Evolutionary conservation across 2,329 filamentous ascomycete species (phyloP).

Genomic region (Penicillium corylophilum): DNA sequence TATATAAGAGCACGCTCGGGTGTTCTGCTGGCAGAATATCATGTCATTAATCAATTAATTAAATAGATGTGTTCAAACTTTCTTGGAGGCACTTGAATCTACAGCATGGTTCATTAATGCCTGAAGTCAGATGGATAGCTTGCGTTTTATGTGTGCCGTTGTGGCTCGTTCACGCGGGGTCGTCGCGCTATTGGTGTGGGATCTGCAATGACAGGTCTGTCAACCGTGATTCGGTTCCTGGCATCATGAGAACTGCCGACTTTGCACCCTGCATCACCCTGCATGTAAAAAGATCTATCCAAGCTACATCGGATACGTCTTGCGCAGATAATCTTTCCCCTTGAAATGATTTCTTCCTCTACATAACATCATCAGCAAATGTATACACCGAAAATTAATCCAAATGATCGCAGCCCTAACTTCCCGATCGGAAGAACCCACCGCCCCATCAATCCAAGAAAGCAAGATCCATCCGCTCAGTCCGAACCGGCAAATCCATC

Average conservation of each 20-base stretch:
- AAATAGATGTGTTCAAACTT: no score
- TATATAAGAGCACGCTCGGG: no score
- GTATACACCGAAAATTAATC: not conserved
- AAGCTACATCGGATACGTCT: not conserved
- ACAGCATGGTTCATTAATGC: no score
- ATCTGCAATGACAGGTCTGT: not conserved
- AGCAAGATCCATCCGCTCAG: not conserved
- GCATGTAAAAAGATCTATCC: not conserved
- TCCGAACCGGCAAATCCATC: not conserved
- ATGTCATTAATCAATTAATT: no score
- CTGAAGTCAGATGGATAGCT: not conserved
- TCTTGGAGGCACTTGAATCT: no score
- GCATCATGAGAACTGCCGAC: not conserved
- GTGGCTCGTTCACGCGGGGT: not conserved
- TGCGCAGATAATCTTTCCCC: not conserved
- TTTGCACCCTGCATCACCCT: not conserved
- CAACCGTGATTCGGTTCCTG: not conserved
- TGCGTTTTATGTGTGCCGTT: not conserved
- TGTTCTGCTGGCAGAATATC: no score
- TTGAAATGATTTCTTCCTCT: not conserved
- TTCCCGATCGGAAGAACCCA: conserved; percentile 7
- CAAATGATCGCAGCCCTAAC: conserved; percentile 1
- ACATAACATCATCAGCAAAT: not conserved
- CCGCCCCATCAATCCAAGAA: not conserved
- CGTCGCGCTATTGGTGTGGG: not conserved